These are phyloP conservation scores for Trametes polyzona DNA, from an alignment of 1,284 basidiomycete genomes.

Conservation along the genomic window DNA sequence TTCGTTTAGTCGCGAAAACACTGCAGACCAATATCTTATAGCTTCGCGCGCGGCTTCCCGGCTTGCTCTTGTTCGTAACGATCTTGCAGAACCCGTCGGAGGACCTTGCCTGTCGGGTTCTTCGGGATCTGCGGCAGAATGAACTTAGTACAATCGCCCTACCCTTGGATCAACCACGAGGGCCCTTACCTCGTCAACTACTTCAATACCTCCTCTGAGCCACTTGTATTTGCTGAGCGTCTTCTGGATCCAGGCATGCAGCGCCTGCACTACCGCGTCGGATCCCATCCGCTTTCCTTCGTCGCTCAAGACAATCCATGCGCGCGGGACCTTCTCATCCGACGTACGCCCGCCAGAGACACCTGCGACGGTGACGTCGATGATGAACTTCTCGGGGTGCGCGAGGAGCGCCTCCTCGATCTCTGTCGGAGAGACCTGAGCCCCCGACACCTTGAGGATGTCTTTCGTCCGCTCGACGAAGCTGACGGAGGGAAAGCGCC, in stretches of 20 bases:
- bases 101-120: conserved; percentile 68
- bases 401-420: conserved; percentile 65
- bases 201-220: conserved; percentile 67
- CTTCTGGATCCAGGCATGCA: conserved; percentile 63
- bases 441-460: conserved; percentile 73
- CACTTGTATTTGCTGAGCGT: conserved; percentile 73
- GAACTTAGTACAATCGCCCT: neutral
- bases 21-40: conserved; percentile 4
- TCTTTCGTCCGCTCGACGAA: conserved; percentile 71
- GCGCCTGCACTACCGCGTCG: conserved; percentile 43
- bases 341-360: conserved; percentile 67
- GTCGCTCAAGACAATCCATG: conserved; percentile 70
- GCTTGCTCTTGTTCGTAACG: conserved; percentile 45
- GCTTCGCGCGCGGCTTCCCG: conserved; percentile 14
- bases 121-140: conserved; percentile 60
- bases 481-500: conserved; percentile 33
- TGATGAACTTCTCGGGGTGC: conserved; percentile 60
- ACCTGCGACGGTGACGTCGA: conserved; percentile 69
- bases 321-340: conserved; percentile 72
- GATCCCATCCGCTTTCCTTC: conserved; percentile 52
- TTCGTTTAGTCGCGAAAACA: neutral
- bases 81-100: conserved; percentile 62
- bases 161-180: neutral
- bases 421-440: conserved; percentile 76
- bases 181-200: conserved; percentile 62